phyloP scores from a whole-genome alignment of 495 filamentous ascomycete species.

The Oidiodendron maius region DNA sequence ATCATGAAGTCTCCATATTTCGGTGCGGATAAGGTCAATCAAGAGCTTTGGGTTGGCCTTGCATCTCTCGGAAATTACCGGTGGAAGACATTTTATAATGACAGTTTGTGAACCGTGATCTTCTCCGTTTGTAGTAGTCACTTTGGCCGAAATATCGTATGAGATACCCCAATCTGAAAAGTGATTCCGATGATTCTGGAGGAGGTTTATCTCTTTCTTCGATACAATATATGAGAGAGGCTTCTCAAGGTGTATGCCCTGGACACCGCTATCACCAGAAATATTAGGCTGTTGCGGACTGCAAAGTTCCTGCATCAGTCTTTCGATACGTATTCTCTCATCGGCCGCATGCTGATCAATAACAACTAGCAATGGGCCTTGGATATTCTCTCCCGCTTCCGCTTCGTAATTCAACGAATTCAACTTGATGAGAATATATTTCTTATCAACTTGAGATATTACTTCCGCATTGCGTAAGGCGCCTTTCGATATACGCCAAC shows the following conservation, averaged over 20 bases:
- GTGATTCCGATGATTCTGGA: constrained; percentile 43
- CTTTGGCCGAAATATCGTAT: constrained; percentile 37
- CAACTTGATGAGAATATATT: constrained; percentile 70
- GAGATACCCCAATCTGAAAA: constrained; percentile 70
- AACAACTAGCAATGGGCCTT: constrained; percentile 48
- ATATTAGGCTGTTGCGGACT: constrained; percentile 24
- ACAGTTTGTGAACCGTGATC: constrained; percentile 23
- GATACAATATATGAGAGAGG: constrained; percentile 59
- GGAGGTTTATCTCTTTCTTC: constrained; percentile 47
- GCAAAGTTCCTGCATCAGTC: constrained; percentile 51
- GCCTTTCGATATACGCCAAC: constrained; percentile 55
- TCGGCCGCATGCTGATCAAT: constrained; percentile 96
- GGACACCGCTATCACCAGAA: constrained; percentile 52
- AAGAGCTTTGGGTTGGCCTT: constrained; percentile 62
- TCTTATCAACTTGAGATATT: constrained; percentile 79
- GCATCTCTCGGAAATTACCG: constrained; percentile 69
- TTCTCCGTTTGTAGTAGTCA: constrained; percentile 7
- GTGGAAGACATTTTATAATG: constrained; percentile 54
- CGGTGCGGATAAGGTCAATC: constrained; percentile 65
- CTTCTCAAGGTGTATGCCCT: constrained; percentile 34
- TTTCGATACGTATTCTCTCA: constrained; percentile 79
- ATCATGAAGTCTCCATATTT: constrained; percentile 56
- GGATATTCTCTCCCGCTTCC: neutral
- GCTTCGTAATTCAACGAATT: neutral
- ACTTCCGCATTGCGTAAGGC: constrained; percentile 58